Evolutionary conservation across 495 filamentous ascomycete genomes (phyloP).

Genomic region (Penicillium waksmanii): DNA sequence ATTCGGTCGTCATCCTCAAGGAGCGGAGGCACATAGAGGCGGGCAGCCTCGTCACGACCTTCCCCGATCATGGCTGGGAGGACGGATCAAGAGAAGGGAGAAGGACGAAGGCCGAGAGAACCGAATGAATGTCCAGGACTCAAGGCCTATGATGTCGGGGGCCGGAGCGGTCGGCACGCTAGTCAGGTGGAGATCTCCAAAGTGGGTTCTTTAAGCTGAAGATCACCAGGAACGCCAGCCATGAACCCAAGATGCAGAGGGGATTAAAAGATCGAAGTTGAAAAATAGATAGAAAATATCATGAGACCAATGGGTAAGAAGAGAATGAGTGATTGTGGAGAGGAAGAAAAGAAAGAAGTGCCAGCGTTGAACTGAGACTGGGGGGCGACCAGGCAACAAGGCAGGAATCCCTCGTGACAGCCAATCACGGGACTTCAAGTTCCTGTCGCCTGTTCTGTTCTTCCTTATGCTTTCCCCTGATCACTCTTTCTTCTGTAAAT

Average conservation of each 20-base stretch:
- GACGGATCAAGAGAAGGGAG: conserved; percentile 5
- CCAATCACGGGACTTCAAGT: conserved; percentile 19
- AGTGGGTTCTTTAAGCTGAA: conserved; percentile 21
- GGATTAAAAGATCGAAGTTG: not conserved
- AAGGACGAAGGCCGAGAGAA: conserved; percentile 7
- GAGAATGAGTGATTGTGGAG: conserved; percentile 1
- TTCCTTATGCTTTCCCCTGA: not conserved
- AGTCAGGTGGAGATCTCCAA: conserved; percentile 23
- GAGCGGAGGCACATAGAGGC: conserved; percentile 40
- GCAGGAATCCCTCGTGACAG: conserved; percentile 1
- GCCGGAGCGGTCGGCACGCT: conserved; percentile 26
- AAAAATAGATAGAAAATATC: not conserved
- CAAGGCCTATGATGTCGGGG: conserved; percentile 30
- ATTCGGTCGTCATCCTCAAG: conserved; percentile 42
- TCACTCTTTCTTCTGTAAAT: not conserved
- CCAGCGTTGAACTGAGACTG: not conserved
- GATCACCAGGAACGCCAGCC: conserved; percentile 22
- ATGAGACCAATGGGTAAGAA: not conserved
- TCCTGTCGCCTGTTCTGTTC: not conserved
- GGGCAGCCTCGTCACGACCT: conserved; percentile 36
- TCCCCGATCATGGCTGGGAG: conserved; percentile 40
- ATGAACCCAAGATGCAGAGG: not conserved
- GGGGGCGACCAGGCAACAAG: conserved; percentile 9
- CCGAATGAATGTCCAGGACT: conserved; percentile 14
- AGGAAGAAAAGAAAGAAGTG: conserved; percentile 8